Evolutionary conservation across 495 filamentous ascomycete species (phyloP).

Genomic region (Daldinia grandis): DNA sequence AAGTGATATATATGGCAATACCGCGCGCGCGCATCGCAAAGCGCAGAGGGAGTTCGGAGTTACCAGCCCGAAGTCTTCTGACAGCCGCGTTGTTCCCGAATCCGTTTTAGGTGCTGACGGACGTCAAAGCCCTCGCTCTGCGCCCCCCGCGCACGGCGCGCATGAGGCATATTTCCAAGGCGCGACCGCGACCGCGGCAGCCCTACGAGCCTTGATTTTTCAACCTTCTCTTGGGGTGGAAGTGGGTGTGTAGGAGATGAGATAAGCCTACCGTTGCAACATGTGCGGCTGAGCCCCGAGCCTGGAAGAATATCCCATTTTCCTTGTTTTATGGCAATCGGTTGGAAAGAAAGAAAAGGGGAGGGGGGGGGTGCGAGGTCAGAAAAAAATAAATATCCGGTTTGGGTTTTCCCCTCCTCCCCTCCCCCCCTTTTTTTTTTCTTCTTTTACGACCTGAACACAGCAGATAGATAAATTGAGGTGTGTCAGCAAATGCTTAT

Average conservation of each 20-base stretch:
- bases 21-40: background rate
- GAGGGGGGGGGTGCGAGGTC: too few relatives aligned
- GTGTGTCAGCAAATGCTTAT: conserved; percentile 14
- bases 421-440: background rate
- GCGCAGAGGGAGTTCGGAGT: conserved; percentile 28
- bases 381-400: background rate
- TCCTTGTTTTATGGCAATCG: background rate
- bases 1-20: too few relatives aligned
- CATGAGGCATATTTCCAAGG: conserved; percentile 39
- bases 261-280: conserved; percentile 7
- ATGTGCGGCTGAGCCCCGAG: conserved; percentile 33
- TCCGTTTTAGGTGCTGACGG: conserved; percentile 27
- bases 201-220: conserved; percentile 12
- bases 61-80: conserved; percentile 6
- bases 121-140: background rate
- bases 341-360: background rate
- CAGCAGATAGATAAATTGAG: conserved; percentile 4
- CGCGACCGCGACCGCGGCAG: too few relatives aligned
- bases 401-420: background rate
- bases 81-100: conserved; percentile 20
- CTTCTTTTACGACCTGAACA: conserved; percentile 2
- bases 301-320: conserved; percentile 7
- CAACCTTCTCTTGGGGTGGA: background rate
- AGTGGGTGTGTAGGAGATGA: background rate
- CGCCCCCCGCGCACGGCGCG: too few relatives aligned